A percentile compares a stretch with the other conserved stretches of the same genome.
phyloP scores from a whole-genome alignment of 2,329 filamentous ascomycete genomes.

The Talaromyces sp. region DNA sequence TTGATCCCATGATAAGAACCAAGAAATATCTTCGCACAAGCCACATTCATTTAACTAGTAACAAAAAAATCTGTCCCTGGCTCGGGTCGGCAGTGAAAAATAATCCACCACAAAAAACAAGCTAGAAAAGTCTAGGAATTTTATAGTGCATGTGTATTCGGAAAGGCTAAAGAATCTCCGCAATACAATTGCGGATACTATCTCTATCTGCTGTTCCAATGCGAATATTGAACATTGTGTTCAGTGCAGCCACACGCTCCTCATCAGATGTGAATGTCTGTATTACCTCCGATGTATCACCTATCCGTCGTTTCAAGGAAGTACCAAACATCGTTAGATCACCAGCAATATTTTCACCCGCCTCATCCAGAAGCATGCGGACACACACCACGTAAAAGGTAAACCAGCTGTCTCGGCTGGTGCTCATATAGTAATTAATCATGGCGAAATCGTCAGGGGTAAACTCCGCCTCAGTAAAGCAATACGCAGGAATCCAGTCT shows the following conservation, averaged over 20 bases:
- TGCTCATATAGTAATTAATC: conserved; percentile 33
- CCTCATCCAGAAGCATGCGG: conserved; percentile 21
- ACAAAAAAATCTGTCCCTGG: no score
- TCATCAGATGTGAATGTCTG: conserved; percentile 5
- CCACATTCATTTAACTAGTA: no score
- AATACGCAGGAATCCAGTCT: conserved; percentile 58
- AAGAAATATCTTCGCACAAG: no score
- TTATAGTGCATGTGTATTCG: no score
- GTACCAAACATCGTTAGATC: conserved; percentile 22
- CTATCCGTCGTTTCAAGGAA: conserved; percentile 11
- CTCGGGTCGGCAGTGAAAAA: no score
- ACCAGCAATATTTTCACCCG: conserved; percentile 19
- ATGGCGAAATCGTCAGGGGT: conserved; percentile 56
- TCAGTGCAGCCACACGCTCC: conserved; percentile 9
- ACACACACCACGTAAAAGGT: conserved; percentile 19
- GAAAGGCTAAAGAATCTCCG: background rate
- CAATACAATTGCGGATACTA: conserved; percentile 1
- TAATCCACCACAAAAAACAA: background rate
- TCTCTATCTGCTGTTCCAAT: conserved; percentile 2
- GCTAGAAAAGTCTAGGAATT: background rate
- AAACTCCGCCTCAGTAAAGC: conserved; percentile 62
- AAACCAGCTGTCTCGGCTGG: conserved; percentile 20
- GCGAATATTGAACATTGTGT: conserved; percentile 3
- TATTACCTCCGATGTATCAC: conserved; percentile 3
- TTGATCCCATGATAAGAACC: no score